Evolutionary conservation across 2,329 filamentous ascomycete genomes (phyloP).

Genomic region (Aspergillus spinulosporus): DNA sequence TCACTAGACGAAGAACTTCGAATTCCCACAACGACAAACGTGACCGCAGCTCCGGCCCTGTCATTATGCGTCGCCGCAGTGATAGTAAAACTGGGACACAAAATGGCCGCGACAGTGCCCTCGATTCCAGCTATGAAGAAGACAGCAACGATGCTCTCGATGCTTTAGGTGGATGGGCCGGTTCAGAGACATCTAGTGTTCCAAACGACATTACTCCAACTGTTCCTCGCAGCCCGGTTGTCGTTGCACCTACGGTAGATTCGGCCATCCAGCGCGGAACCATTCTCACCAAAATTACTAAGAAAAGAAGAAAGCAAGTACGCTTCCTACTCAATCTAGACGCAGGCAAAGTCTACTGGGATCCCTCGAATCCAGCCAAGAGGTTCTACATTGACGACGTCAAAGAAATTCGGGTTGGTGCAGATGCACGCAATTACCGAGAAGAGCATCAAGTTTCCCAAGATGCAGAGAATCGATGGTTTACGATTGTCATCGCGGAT

Average conservation of each 20-base stretch:
- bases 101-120: slow-evolving; percentile 49
- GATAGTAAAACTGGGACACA: slow-evolving; percentile 78
- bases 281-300: slow-evolving; percentile 77
- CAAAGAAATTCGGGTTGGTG: slow-evolving; percentile 79
- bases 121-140: slow-evolving; percentile 43
- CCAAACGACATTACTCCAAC: slow-evolving; percentile 39
- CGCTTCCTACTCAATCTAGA: slow-evolving; percentile 78
- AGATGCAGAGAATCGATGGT: slow-evolving; percentile 70
- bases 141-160: slow-evolving; percentile 50
- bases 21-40: slow-evolving; percentile 74
- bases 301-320: slow-evolving; percentile 73
- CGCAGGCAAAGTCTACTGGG: slow-evolving; percentile 85
- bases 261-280: slow-evolving; percentile 76
- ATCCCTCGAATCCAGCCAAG: slow-evolving; percentile 74
- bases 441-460: slow-evolving; percentile 75
- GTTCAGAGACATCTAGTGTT: slow-evolving; percentile 42
- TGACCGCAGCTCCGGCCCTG: slow-evolving; percentile 85
- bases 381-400: slow-evolving; percentile 94
- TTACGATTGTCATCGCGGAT: slow-evolving; percentile 84
- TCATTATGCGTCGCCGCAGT: slow-evolving; percentile 81
- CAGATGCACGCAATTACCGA: slow-evolving; percentile 83
- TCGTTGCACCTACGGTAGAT: slow-evolving; percentile 68
- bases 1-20: slow-evolving; percentile 70
- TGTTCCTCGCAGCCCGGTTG: slow-evolving; percentile 37
- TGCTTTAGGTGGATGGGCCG: slow-evolving; percentile 42